Percentiles rank a stretch among this genome's conserved stretches.
Evolutionary conservation across 2,329 filamentous ascomycete species (phyloP).

Genomic region (Clarireedia paspali): DNA sequence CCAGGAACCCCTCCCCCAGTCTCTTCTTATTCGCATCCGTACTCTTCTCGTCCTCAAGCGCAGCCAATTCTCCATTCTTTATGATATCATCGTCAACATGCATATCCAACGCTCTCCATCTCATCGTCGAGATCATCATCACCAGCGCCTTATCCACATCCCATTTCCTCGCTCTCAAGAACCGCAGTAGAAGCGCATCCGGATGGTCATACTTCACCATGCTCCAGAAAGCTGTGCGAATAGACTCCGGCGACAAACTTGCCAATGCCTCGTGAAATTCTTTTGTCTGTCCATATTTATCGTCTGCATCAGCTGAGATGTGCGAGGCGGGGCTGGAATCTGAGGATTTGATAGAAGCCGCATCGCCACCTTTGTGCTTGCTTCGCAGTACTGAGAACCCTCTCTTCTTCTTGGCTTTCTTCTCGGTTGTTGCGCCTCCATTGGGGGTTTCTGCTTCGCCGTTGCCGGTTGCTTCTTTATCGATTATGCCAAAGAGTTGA

Average conservation of each 20-base stretch:
- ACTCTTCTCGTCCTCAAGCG: slow-evolving; percentile 50
- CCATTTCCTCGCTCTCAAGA: slow-evolving; percentile 89
- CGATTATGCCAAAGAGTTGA: slow-evolving; percentile 62
- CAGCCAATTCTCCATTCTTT: slow-evolving; percentile 62
- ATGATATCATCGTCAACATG: slow-evolving; percentile 87
- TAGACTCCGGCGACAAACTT: slow-evolving; percentile 66
- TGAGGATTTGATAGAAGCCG: slow-evolving; percentile 32
- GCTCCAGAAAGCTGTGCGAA: slow-evolving; percentile 77
- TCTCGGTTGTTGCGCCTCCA: slow-evolving; percentile 18
- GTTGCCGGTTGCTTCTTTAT: slow-evolving; percentile 27
- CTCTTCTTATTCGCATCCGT: slow-evolving; percentile 56
- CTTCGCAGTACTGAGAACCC: slow-evolving; percentile 58
- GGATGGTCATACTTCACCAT: slow-evolving; percentile 97
- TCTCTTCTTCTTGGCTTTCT: slow-evolving; percentile 69
- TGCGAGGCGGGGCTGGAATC: slow-evolving; percentile 11
- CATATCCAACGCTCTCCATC: slow-evolving; percentile 79
- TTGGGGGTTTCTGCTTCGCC: slow-evolving; percentile 15
- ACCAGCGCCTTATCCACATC: slow-evolving; percentile 86
- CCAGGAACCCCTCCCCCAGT: slow-evolving; percentile 65
- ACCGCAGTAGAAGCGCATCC: slow-evolving; percentile 74
- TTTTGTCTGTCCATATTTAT: slow-evolving; percentile 89
- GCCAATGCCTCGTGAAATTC: slow-evolving; percentile 77
- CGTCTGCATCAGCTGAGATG: slow-evolving; percentile 46
- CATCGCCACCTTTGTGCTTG: slow-evolving; percentile 47
- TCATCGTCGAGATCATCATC: slow-evolving; percentile 91